Evolutionary conservation across 2,329 filamentous ascomycete genomes (phyloP), one percentile per base, ranked within the genome.

Genomic region (Colletotrichum sidae): DNA sequence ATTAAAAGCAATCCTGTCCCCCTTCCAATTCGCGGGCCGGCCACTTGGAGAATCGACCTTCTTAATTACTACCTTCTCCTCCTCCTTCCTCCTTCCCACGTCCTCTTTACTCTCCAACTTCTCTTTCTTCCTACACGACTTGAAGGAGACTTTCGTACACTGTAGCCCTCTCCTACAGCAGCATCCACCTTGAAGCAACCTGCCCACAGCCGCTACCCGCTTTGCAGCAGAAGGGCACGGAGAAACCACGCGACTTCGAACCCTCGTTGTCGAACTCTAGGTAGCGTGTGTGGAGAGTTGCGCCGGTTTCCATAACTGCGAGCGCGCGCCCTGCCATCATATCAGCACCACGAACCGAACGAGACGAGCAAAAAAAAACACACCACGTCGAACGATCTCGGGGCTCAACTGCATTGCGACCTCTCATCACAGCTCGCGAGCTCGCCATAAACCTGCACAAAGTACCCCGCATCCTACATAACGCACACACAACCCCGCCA

Each of bases 401-500:
- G 38, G 39, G n/a, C 57, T 52, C 35, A 39, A 57, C 45, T 55
- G 45, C 51, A 47, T 33, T 55, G 25, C 34, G 61, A 39, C 46
- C 39, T 55, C 37, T 17, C 50, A n/a, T 55, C 51, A 50, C 62
- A 46, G 6, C 45, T 47, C 45, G 9, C 45, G 25, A 25, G 25
- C 25, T 25, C 8, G 15, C 15, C 44, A n/a, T 12, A 61, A 45
- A 42, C 46, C 42, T 63, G 58, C 63, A 63, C 52, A 57, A 66
- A 66, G 59, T 66, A 57, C 52, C 63, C 63, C 63, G 63, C 63
- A 63, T 56, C 59, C 63, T 66, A 62, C 63, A 63, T 57, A 63
- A 65, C 47, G 47, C 55, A 60, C 61, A 56, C 62, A 57, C 51
- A 55, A 59, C 60, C 44, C 67, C 70, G 63, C 72, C 73, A 70